These are phyloP conservation scores for Neurospora sublineolata DNA, from an alignment of 495 filamentous ascomycete species.

Conservation along the genomic window DNA sequence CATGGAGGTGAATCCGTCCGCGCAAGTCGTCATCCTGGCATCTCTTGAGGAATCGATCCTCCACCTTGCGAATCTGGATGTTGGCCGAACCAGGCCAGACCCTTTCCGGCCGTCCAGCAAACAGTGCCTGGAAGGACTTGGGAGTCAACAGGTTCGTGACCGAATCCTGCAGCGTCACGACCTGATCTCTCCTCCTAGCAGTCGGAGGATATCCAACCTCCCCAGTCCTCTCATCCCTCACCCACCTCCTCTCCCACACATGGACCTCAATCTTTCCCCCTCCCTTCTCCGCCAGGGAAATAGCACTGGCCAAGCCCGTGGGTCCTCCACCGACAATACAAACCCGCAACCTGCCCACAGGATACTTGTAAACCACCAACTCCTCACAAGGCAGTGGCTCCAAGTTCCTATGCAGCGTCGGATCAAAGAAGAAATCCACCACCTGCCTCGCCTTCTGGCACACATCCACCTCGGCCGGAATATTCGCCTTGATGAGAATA, in stretches of 20 bases:
- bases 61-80: conserved; percentile 30
- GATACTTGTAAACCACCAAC: conserved; percentile 18
- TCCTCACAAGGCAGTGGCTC: conserved; percentile 15
- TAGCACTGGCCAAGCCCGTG: conserved; percentile 24
- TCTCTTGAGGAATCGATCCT: conserved; percentile 25
- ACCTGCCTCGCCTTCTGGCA: conserved; percentile 10
- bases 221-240: conserved; percentile 6
- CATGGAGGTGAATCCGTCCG: conserved; percentile 23
- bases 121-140: conserved; percentile 16
- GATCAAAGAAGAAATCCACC: conserved; percentile 30
- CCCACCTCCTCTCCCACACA: conserved; percentile 24
- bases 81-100: conserved; percentile 27
- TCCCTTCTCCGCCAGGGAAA: conserved; percentile 27
- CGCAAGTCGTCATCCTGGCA: conserved; percentile 23
- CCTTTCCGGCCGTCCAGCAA: conserved; percentile 19
- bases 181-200: conserved; percentile 21
- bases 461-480: conserved; percentile 13
- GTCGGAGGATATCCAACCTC: conserved; percentile 17
- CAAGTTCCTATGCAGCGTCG: conserved; percentile 22
- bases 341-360: conserved; percentile 20
- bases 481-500: conserved; percentile 22
- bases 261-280: conserved; percentile 21
- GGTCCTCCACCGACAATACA: conserved; percentile 26
- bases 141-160: conserved; percentile 23
- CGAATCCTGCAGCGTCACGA: conserved; percentile 24